phyloP scores from a whole-genome alignment of 768 basidiomycete genomes.

The Rhodosporidiobolus sp. region DNA sequence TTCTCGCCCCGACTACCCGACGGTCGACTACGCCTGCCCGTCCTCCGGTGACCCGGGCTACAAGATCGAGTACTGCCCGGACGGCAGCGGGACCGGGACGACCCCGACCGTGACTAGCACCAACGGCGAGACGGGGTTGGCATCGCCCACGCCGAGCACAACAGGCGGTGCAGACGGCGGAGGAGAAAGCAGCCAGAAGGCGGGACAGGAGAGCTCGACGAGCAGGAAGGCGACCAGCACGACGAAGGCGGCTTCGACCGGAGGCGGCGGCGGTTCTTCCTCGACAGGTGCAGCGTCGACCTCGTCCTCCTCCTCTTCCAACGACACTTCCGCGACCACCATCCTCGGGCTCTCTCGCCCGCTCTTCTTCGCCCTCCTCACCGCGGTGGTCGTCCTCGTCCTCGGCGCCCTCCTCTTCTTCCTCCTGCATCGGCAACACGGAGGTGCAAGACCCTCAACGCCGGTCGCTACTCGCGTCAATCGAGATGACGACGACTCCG shows the following conservation, averaged over 20 bases:
- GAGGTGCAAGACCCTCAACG: too few relatives aligned
- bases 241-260: not conserved
- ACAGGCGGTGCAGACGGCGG: too few relatives aligned
- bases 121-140: not conserved
- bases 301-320: not conserved
- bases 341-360: constrained; percentile 6
- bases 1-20: not conserved
- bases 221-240: constrained; percentile 9
- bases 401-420: not conserved
- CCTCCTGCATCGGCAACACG: not conserved
- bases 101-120: not conserved
- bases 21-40: constrained; percentile 18
- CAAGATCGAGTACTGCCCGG: constrained; percentile 16
- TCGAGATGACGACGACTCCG: not conserved
- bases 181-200: not conserved
- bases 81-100: not conserved
- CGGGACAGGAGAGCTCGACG: not conserved
- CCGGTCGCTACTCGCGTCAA: not conserved
- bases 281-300: not conserved
- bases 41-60: not conserved
- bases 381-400: not conserved
- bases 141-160: not conserved
- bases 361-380: not conserved
- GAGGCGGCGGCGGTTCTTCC: not conserved
- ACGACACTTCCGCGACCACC: not conserved